Conservation (phyloP, 208 protist species). For the Leishmania aethiopica region DNA sequence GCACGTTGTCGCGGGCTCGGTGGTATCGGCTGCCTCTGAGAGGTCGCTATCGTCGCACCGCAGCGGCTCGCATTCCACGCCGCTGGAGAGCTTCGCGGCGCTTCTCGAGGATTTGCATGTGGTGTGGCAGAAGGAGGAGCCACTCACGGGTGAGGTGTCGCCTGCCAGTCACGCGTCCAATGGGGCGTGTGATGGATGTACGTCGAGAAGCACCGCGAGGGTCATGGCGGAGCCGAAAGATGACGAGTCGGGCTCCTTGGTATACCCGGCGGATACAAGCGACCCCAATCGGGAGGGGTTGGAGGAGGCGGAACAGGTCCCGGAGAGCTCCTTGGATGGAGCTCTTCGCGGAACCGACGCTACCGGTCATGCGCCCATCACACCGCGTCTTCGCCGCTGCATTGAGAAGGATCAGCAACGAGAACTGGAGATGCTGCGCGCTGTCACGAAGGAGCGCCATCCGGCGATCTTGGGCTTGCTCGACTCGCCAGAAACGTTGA, state of each 20-base stretch:
- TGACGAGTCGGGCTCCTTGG: not conserved
- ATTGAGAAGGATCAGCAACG: slow-evolving; percentile 40
- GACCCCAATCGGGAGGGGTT: not conserved
- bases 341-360: slow-evolving; percentile 29
- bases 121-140: slow-evolving; percentile 16
- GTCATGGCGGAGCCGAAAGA: not conserved
- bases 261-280: not conserved
- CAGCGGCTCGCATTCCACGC: not conserved
- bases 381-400: slow-evolving; percentile 32
- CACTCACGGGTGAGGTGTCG: not conserved
- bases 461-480: slow-evolving; percentile 22
- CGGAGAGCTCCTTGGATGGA: not conserved
- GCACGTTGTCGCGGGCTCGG: not conserved
- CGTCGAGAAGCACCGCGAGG: not conserved
- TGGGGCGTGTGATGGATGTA: not conserved
- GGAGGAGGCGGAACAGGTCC: not conserved
- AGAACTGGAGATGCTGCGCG: slow-evolving; percentile 37
- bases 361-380: slow-evolving; percentile 49
- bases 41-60: too few relatives aligned
- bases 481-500: slow-evolving; percentile 15
- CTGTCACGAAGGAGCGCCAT: slow-evolving; percentile 17
- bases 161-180: not conserved
- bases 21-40: not conserved
- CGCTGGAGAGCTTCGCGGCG: slow-evolving; percentile 7
- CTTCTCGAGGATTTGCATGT: slow-evolving; percentile 25